Conservation (phyloP, 225 moss, liverwort and hornwort species). For the Polytrichum formosum region DNA sequence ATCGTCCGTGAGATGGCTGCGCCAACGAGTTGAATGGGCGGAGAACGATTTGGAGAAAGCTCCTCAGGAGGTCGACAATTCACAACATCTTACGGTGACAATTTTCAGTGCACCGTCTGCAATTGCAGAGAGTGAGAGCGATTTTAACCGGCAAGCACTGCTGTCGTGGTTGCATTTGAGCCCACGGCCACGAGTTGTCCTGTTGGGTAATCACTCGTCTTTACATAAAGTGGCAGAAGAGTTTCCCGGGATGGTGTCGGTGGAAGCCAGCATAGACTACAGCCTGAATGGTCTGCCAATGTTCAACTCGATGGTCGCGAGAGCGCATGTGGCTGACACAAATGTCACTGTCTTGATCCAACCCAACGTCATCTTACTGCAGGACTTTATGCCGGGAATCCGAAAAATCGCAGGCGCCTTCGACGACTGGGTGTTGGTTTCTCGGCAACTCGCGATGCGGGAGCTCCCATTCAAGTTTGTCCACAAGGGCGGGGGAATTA, state of each 20-base stretch:
- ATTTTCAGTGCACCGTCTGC: constrained; percentile 48
- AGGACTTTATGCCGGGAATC: constrained; percentile 65
- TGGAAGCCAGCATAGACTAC: constrained; percentile 59
- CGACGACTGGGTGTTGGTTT: constrained; percentile 55
- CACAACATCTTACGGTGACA: constrained; percentile 49
- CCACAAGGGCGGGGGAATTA: constrained; percentile 60
- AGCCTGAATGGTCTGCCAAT: constrained; percentile 50
- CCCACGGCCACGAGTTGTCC: constrained; percentile 49
- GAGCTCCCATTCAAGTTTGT: constrained; percentile 53
- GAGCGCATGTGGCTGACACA: constrained; percentile 42
- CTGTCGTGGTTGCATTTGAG: constrained; percentile 64
- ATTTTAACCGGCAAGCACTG: constrained; percentile 51
- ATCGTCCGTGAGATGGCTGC: constrained; percentile 38
- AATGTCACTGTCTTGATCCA: constrained; percentile 47
- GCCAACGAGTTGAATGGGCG: constrained; percentile 45
- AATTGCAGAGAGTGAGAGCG: constrained; percentile 37
- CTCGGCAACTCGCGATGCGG: constrained; percentile 36
- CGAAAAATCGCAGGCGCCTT: constrained; percentile 50
- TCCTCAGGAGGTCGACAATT: constrained; percentile 37
- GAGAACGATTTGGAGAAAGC: constrained; percentile 36
- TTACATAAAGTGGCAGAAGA: constrained; percentile 43
- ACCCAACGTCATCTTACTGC: constrained; percentile 45
- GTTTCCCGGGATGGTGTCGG: constrained; percentile 49
- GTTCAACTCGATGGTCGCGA: constrained; percentile 61
- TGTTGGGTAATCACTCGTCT: constrained; percentile 57